These are phyloP conservation scores for Chenopodium formosanum DNA, from an alignment of 148 eudicot species.

Conservation along the genomic window DNA sequence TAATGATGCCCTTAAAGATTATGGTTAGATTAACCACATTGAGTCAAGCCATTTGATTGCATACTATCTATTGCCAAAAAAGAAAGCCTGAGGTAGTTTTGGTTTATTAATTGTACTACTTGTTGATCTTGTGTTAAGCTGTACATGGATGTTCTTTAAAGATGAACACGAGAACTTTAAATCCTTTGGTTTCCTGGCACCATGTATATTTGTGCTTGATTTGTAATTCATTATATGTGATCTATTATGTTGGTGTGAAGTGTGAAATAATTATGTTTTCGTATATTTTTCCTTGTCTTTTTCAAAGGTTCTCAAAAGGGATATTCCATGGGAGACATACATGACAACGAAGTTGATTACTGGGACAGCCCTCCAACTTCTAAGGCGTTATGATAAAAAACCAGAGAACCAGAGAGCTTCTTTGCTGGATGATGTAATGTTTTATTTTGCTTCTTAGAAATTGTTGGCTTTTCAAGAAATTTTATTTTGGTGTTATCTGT, in stretches of 20 bases:
- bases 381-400: constrained; percentile 84
- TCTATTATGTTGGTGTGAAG: background rate
- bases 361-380: constrained; percentile 85
- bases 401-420: constrained; percentile 71
- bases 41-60: background rate
- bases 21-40: background rate
- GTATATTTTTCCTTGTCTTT: background rate
- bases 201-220: background rate
- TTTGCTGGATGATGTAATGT: constrained; percentile 79
- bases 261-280: background rate
- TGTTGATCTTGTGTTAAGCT: background rate
- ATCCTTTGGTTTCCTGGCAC: background rate
- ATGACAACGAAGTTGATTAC: constrained; percentile 87
- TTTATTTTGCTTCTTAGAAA: background rate
- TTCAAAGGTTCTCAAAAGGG: constrained; percentile 75
- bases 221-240: background rate
- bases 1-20: background rate
- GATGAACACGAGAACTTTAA: background rate
- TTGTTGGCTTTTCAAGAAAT: background rate
- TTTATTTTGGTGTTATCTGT: background rate
- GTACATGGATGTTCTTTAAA: background rate
- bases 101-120: background rate
- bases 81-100: background rate
- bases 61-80: background rate
- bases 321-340: constrained; percentile 99